These are phyloP conservation scores for Pharnaceum exiguum DNA, from an alignment of 148 eudicot genomes.

Conservation along the genomic window DNA sequence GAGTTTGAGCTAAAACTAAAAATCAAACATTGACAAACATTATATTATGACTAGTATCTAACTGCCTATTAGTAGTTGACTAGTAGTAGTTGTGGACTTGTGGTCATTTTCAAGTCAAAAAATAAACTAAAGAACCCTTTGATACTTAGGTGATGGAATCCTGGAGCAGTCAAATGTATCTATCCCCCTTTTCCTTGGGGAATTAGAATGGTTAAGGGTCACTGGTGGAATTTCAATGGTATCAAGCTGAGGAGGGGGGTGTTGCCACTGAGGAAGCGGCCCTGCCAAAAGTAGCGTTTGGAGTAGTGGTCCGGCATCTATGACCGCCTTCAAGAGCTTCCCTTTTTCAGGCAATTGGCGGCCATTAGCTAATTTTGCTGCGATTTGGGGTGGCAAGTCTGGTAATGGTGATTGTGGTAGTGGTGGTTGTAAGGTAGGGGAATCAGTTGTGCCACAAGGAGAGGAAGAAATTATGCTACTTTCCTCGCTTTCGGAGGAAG, in stretches of 20 bases:
- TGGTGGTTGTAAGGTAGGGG: conserved; percentile 1
- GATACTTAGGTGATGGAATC: conserved; percentile 47
- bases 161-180: conserved; percentile 29
- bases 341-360: conserved; percentile 78
- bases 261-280: conserved; percentile 86
- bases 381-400: conserved; percentile 32
- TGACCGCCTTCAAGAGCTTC: conserved; percentile 69
- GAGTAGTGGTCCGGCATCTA: conserved; percentile 89
- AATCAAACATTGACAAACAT: conserved; percentile 27
- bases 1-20: conserved; percentile 12
- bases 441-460: background rate
- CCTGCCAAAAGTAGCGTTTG: conserved; percentile 80
- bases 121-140: conserved; percentile 42
- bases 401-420: conserved; percentile 11
- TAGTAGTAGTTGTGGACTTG: conserved; percentile 1
- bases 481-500: conserved; percentile 22
- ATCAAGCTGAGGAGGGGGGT: conserved; percentile 79
- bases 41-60: background rate
- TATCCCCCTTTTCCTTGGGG: conserved; percentile 34
- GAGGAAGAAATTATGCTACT: conserved; percentile 21
- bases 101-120: conserved; percentile 7
- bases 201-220: conserved; percentile 26
- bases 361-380: conserved; percentile 18
- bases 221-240: conserved; percentile 73
- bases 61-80: conserved; percentile 1